Evolutionary conservation across 768 basidiomycete species (phyloP), one percentile per base, ranked within the genome.

Genomic region (Neoboletus subvelutipes): DNA sequence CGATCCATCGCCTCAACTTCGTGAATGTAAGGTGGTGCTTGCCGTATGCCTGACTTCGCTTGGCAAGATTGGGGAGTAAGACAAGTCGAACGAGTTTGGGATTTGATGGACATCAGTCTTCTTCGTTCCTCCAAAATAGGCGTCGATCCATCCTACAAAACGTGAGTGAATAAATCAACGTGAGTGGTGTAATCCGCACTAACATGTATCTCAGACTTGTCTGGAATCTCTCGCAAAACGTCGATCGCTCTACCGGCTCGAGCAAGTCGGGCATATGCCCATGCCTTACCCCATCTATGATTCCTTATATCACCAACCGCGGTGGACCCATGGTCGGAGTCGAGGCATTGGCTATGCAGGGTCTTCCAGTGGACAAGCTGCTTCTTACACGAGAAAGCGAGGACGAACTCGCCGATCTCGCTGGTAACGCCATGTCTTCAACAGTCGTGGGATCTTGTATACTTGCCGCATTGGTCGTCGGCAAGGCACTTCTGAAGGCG

Each of bases 351-450:
- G 89, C 91, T 12, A 88, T 98, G 81, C 95, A 98, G 69, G 95
- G 95, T 33, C 83, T 98, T 40, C 95, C 95, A 0, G 86, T 96
- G 33, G 90, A 96, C 71, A 90, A 94, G 69, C 80, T 98, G 2
- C 80, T 97, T 20, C 80, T 98, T 52, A 97, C 95, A 2, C 87
- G 93, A 50, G 95, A 98, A 73, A 92, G 83, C 18, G 91, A 95
- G 70, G 95, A 97, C 71, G 88, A 98, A 57, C 79, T 98, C 8
- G 92, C 94, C 4, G 94, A 97, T 72, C 79, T 98, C 17, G 94
- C 95, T 20, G 95, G 95, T 2, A 98, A 98, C 67, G 95, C 95
- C 57, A 98, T 98, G 95, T 94, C 94, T 1, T 92, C 94, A 5
- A 97, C 95, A 1, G 95, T 97, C 26, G 94, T 98, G 31, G 95